Evolutionary conservation across 1,139 yeast genomes (phyloP).

Genomic region (Magnusiomyces suaveolens): DNA sequence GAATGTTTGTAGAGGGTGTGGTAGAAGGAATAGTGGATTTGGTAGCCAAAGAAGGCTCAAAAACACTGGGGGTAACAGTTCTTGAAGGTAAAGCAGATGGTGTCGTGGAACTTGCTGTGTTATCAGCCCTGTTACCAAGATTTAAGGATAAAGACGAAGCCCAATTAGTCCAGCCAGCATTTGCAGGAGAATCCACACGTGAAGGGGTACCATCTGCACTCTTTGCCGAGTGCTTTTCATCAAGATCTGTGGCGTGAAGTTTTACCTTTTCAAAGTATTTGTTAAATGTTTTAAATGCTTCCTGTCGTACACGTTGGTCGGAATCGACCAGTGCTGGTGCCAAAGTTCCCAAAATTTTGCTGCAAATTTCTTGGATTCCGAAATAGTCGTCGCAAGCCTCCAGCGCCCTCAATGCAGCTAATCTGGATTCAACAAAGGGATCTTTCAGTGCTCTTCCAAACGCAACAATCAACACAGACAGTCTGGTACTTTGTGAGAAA

Average conservation of each 20-base stretch:
- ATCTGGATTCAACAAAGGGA: conserved; percentile 63
- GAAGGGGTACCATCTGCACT: neutral
- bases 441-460: conserved; percentile 77
- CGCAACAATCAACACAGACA: conserved; percentile 71
- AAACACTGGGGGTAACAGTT: conserved; percentile 8
- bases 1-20: neutral
- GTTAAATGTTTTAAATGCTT: conserved; percentile 61
- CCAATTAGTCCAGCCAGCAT: conserved; percentile 2
- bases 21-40: neutral
- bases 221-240: conserved; percentile 4
- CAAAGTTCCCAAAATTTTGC: conserved; percentile 73
- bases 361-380: conserved; percentile 66
- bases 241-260: conserved; percentile 40
- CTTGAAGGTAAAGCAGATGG: conserved; percentile 3
- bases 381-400: conserved; percentile 56
- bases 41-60: conserved; percentile 1
- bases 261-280: conserved; percentile 56
- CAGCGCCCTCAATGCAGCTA: conserved; percentile 72
- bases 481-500: conserved; percentile 40
- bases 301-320: conserved; percentile 56
- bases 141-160: conserved; percentile 1
- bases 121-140: neutral
- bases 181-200: neutral
- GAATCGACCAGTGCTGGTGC: conserved; percentile 77
- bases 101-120: conserved; percentile 1